Evolutionary conservation across 192 early-diverging fungal species (phyloP).

Genomic region (Coemansia erecta): DNA sequence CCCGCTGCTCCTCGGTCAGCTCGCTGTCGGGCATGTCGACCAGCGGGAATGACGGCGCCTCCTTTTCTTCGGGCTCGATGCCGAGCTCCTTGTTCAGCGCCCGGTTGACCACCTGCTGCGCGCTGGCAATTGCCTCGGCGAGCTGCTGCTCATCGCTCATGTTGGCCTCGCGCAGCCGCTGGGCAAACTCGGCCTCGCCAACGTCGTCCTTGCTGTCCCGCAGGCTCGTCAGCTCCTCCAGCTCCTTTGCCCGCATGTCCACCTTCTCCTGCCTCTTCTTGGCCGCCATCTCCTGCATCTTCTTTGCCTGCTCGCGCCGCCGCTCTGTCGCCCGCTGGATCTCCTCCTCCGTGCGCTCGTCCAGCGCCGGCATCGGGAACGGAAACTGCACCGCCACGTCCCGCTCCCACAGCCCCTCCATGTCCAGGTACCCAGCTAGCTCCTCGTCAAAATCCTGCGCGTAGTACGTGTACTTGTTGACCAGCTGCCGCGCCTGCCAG

Average conservation of each 20-base stretch:
- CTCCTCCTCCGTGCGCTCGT: constrained; percentile 80
- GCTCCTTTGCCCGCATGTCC: constrained; percentile 64
- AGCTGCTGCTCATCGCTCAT: constrained; percentile 71
- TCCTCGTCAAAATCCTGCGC: constrained; percentile 75
- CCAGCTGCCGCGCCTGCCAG: constrained; percentile 70
- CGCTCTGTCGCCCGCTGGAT: constrained; percentile 65
- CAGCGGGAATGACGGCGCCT: constrained; percentile 70
- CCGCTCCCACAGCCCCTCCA: constrained; percentile 58
- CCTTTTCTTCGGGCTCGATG: constrained; percentile 75
- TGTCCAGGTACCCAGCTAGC: constrained; percentile 62
- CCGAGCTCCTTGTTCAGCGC: constrained; percentile 81
- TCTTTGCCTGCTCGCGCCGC: constrained; percentile 66
- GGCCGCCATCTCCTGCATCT: constrained; percentile 79
- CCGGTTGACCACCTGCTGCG: constrained; percentile 63
- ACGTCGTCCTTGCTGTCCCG: constrained; percentile 31
- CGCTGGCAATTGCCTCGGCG: constrained; percentile 67
- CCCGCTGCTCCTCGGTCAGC: constrained; percentile 71
- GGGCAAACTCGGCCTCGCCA: constrained; percentile 22
- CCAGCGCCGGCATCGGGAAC: constrained; percentile 60
- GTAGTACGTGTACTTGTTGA: constrained; percentile 66
- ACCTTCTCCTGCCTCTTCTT: constrained; percentile 81
- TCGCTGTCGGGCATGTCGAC: constrained; percentile 77
- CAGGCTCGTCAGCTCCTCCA: constrained; percentile 49
- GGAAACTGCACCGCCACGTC: constrained; percentile 81
- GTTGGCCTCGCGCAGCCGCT: constrained; percentile 59